A percentile compares a stretch with the other conserved stretches of the same genome.
phyloP scores from a whole-genome alignment of 2,329 filamentous ascomycete genomes.

The Coniosporium tulheliwenetii region DNA sequence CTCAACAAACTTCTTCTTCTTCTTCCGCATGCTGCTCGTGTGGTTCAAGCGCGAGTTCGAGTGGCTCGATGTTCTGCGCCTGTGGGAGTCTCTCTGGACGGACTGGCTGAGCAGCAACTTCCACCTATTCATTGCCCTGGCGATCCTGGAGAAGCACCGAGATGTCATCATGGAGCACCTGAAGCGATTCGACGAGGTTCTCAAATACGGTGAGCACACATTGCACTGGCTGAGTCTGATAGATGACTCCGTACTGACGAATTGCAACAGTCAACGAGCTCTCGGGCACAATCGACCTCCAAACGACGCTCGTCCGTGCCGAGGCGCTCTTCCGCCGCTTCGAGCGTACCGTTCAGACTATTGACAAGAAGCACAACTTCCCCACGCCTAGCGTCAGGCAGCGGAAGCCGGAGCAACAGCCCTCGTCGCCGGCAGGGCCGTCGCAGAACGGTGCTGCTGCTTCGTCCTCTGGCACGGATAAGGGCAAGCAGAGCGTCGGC shows the following conservation, averaged over 20 bases:
- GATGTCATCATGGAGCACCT: constrained; percentile 92
- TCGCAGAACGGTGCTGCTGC: constrained; percentile 1
- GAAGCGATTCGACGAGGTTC: constrained; percentile 86
- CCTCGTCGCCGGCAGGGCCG: background rate
- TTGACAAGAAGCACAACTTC: constrained; percentile 84
- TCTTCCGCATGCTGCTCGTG: constrained; percentile 96
- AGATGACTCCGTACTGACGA: too few relatives aligned
- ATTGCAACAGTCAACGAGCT: constrained; percentile 74
- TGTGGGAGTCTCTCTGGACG: constrained; percentile 94
- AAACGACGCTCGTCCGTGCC: constrained; percentile 71
- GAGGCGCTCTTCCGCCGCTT: constrained; percentile 82
- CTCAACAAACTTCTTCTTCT: constrained; percentile 98
- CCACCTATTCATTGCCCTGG: constrained; percentile 84
- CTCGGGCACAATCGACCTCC: constrained; percentile 80
- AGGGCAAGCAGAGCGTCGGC: constrained; percentile 14
- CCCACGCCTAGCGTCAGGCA: constrained; percentile 38
- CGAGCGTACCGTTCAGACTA: constrained; percentile 72
- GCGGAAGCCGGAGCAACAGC: constrained; percentile 22
- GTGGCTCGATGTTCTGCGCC: constrained; percentile 69
- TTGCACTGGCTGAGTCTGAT: background rate
- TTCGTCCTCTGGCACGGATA: constrained; percentile 7
- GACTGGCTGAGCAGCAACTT: constrained; percentile 81
- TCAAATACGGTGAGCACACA: constrained; percentile 68
- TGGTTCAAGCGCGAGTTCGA: constrained; percentile 98
- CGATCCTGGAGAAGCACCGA: constrained; percentile 90